Percentiles rank a stretch among this genome's conserved stretches.
Conservation (phyloP, 768 basidiomycete species). For the Mycena galericulata region DNA sequence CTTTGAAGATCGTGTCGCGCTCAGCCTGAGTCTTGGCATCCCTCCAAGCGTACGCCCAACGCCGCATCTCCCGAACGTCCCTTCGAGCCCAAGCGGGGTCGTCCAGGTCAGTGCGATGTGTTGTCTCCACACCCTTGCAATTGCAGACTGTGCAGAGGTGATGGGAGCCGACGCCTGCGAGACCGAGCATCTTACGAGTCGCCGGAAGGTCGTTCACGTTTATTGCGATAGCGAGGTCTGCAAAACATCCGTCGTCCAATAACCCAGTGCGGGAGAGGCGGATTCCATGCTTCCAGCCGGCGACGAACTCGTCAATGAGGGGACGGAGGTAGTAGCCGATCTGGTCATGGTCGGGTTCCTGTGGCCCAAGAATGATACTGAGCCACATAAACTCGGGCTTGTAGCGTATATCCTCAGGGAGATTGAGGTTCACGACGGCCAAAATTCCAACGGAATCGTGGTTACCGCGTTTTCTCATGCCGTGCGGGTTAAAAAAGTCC, state of each 20-base stretch:
- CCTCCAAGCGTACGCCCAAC: too few species aligned
- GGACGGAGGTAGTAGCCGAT: constrained; percentile 43
- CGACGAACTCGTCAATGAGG: constrained; percentile 41
- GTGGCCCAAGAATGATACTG: constrained; percentile 44
- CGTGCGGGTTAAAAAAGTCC: constrained; percentile 46
- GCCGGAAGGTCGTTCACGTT: constrained; percentile 47
- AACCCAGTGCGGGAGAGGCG: constrained; percentile 29
- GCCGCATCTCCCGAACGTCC: constrained; percentile 26
- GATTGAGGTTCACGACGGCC: constrained; percentile 44
- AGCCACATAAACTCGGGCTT: constrained; percentile 46
- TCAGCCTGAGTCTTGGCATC: too few species aligned
- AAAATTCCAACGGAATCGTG: constrained; percentile 43
- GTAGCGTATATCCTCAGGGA: constrained; percentile 44
- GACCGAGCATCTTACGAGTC: constrained; percentile 38
- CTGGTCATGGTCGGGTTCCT: constrained; percentile 40
- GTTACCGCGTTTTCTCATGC: constrained; percentile 34
- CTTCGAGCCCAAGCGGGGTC: constrained; percentile 25
- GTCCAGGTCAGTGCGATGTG: constrained; percentile 30
- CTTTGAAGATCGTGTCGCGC: constrained; percentile 32
- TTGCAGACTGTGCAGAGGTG: constrained; percentile 44
- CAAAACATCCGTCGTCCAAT: neutral
- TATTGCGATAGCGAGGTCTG: constrained; percentile 22
- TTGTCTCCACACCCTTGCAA: constrained; percentile 27
- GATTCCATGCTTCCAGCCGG: constrained; percentile 31
- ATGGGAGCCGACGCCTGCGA: constrained; percentile 37